Base-by-base conservation (phyloP, 2,329 filamentous ascomycete genomes). In the Fusarium tjaetaba region DNA sequence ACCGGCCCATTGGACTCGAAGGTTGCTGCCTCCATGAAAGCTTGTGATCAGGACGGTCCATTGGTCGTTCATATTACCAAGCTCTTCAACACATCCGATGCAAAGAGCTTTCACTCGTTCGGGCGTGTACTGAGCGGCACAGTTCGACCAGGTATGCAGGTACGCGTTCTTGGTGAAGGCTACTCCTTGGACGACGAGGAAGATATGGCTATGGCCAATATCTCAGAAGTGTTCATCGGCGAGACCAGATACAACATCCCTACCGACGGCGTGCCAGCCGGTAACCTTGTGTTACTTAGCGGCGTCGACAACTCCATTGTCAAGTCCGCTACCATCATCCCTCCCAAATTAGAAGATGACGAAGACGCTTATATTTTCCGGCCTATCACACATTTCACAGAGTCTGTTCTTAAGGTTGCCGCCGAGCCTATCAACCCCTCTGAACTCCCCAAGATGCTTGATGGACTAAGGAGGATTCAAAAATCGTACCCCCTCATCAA, bases 381-480 rank as follows among this genome's bases (percentile, higher is more conserved):
- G 73, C 96, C 96, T 1, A 89, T 99, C 68, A 91, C 91, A 14
- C 96, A 99, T 84, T 97, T 98, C 83, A 98, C 96, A 38, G 94
- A 99, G 81, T 98, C 96, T 2, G 95, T 99, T 2, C 93, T 99
- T 83, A 99, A 99, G 85, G 93, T 99, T 39, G 96, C 96, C 0
- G 96, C 99, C 14, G 96, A 99, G 84, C 96, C 96, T 2, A 96
- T 99, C 82, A 99, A 98, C 81, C 96, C 96, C 6, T 98, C 96
- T 1, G 96, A 99, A 83, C 87, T 99, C 38, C 96, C 96, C 16
- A 99, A 99, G 85, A 99, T 99, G 96, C 88, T 99, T 74, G 96
- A 99, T 80, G 96, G 96, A 64, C 88, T 99, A 55, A 92, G 96
- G 57, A 98, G 97, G 80, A 93, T 99, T 83, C 97, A 98, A 87